Percentiles rank a stretch among this genome's conserved stretches.
Conservation (phyloP, 768 basidiomycete genomes). For the Dioszegia hungarica region DNA sequence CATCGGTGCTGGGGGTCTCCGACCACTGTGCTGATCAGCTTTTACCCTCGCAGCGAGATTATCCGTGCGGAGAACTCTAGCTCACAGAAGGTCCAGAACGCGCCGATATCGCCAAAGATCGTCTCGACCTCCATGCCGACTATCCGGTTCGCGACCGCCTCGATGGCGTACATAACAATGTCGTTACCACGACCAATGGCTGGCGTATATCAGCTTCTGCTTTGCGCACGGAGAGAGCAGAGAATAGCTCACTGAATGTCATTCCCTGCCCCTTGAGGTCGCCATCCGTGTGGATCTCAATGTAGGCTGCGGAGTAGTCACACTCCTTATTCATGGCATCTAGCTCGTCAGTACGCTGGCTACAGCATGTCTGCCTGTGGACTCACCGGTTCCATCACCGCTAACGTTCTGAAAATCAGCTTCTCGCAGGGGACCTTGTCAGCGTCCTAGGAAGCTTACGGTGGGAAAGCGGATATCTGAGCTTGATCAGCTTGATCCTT, state of each 20-base stretch:
- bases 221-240: not conserved
- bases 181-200: conserved; percentile 72
- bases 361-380: no score
- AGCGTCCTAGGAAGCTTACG: conserved; percentile 16
- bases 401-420: conserved; percentile 57
- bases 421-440: not conserved
- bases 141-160: conserved; percentile 71
- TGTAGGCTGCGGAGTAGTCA: conserved; percentile 92
- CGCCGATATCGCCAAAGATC: conserved; percentile 84
- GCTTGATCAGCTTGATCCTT: not conserved
- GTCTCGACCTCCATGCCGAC: conserved; percentile 74
- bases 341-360: no score
- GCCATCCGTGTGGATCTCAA: conserved; percentile 66
- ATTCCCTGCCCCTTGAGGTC: conserved; percentile 67
- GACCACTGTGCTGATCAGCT: conserved; percentile 53
- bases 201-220: conserved; percentile 1
- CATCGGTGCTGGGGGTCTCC: conserved; percentile 88
- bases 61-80: not conserved
- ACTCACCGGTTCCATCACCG: conserved; percentile 67
- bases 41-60: not conserved
- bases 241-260: conserved; percentile 44
- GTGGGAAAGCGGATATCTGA: conserved; percentile 89
- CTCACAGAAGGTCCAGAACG: conserved; percentile 69
- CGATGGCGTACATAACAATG: conserved; percentile 79
- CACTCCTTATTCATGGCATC: conserved; percentile 97